Base-by-base conservation (phyloP, 2,329 filamentous ascomycete species). In the Fusarium mangiferae region DNA sequence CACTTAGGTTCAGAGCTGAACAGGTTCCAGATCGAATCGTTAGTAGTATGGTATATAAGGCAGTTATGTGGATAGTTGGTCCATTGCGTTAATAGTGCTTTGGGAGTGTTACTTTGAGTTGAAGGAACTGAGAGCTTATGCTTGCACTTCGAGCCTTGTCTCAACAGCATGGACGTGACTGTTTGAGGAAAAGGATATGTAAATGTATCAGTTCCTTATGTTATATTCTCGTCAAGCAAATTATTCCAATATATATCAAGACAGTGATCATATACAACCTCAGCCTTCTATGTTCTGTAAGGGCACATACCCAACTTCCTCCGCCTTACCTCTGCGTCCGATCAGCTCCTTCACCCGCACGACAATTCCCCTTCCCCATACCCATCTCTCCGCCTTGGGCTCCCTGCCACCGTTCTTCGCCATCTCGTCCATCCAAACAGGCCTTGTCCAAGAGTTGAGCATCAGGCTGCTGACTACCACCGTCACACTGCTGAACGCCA, bases 401-500 rank as follows among this genome's bases (percentile, higher is more conserved):
- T n/a, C 46, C 5, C 14, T n/a, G 2, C 28, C 46, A 14, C 46
- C 20, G 20, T 49, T 81, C 72, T 81, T 84, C 77, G 87, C 85
- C 10, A 89, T 89, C 74, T 93, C 90, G 51, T 94, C 90, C 93
- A 98, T 96, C 94, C 95, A 98, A 33, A 84, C 83, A 0, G 96
- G 96, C 18, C 95, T 87, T 71, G 86, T 89, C 95, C 96, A 98
- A 80, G 94, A 91, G 81, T 94, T 97, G 69, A 99, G 86, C 44
- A 97, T 87, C 65, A 99, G 85, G 75, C 91, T 94, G 81, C 92
- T 95, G 11, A 91, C 86, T 1, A 98, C 96, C 8, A 99, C 96
- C 66, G 93, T 96, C 49, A 98, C 94, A 75, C 93, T 96, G 66
- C 93, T 96, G 74, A 89, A 90, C 3, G 95, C 96, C 95, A 99